phyloP scores from a whole-genome alignment of 2,329 filamentous ascomycete genomes.

The Ascocoryne sarcoides region DNA sequence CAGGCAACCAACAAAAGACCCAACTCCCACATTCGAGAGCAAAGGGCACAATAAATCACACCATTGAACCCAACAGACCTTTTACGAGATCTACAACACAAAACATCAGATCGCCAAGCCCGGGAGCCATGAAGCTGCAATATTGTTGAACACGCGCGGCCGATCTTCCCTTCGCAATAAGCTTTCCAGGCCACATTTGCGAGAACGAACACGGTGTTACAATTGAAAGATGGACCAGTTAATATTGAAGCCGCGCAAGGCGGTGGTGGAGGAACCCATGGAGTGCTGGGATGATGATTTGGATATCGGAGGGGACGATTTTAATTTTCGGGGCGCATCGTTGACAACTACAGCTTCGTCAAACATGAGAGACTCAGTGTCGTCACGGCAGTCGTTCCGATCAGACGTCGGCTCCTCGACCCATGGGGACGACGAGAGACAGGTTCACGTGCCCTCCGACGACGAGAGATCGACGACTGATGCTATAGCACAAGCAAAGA shows the following conservation, averaged over 20 bases:
- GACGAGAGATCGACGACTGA: constrained; percentile 77
- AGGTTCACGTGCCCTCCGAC: constrained; percentile 74
- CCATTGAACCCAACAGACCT: no score
- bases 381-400: constrained; percentile 71
- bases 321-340: constrained; percentile 45
- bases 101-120: no score
- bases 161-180: no score
- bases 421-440: constrained; percentile 76
- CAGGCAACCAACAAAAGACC: no score
- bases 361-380: constrained; percentile 66
- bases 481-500: constrained; percentile 79
- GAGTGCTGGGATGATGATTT: constrained; percentile 78
- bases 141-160: no score
- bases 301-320: constrained; percentile 58
- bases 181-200: no score
- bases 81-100: no score
- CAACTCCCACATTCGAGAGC: no score
- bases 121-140: no score
- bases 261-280: constrained; percentile 46
- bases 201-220: no score
- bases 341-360: constrained; percentile 35
- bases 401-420: constrained; percentile 75
- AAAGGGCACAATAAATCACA: no score
- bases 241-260: constrained; percentile 26
- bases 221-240: constrained; percentile 25